A percentile compares a stretch with the other conserved stretches of the same genome.
Evolutionary conservation across 768 basidiomycete genomes (phyloP).

Genomic region (Mycena maculata): DNA sequence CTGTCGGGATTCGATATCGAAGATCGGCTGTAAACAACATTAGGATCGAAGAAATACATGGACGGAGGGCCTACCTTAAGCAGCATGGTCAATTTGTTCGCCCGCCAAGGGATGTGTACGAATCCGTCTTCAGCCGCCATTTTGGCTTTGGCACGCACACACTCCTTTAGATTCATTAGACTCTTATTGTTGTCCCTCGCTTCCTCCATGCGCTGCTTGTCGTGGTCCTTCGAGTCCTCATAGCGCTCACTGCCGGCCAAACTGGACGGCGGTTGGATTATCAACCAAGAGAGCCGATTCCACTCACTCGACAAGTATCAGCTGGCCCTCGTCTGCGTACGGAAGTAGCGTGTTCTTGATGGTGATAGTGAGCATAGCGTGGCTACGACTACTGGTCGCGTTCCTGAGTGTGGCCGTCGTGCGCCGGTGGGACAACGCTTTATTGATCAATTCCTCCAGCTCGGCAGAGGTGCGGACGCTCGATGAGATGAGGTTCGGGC

Average conservation of each 20-base stretch:
- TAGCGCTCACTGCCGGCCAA: conserved; percentile 51
- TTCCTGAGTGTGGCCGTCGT: conserved; percentile 46
- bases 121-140: conserved; percentile 50
- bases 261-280: conserved; percentile 36
- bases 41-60: background rate
- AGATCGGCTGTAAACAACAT: conserved; percentile 43
- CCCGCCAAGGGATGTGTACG: conserved; percentile 50
- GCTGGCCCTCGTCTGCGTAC: conserved; percentile 48
- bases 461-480: conserved; percentile 43
- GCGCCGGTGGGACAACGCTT: conserved; percentile 42
- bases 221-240: conserved; percentile 50
- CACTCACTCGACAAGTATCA: conserved; percentile 50
- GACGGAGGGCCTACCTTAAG: conserved; percentile 40
- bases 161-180: conserved; percentile 51
- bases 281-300: background rate
- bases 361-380: conserved; percentile 47
- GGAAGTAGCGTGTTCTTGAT: conserved; percentile 48
- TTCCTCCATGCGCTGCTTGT: conserved; percentile 50
- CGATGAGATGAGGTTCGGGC: conserved; percentile 43
- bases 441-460: conserved; percentile 46
- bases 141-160: conserved; percentile 50
- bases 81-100: conserved; percentile 50
- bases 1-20: conserved; percentile 48
- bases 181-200: conserved; percentile 50
- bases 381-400: conserved; percentile 47